phyloP scores from a whole-genome alignment of 129 eudicot species.

The Chrysanthemum seticuspe region DNA sequence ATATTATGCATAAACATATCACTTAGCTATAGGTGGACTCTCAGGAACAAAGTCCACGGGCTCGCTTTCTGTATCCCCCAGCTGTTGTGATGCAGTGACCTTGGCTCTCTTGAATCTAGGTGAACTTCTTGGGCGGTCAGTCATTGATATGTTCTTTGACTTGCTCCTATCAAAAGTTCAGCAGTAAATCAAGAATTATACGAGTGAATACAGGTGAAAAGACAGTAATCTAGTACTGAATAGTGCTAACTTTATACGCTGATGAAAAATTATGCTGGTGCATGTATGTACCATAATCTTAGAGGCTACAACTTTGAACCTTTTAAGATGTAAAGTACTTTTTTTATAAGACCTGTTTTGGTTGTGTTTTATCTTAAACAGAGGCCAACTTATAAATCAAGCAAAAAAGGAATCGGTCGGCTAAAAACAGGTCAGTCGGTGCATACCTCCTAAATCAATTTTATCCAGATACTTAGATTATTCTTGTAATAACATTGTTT shows the following conservation, averaged over 20 bases:
- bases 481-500: too few species aligned
- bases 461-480: too few species aligned
- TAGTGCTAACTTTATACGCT: too few species aligned
- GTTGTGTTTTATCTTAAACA: neutral
- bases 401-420: neutral
- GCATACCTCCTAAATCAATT: too few species aligned
- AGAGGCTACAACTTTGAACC: too few species aligned
- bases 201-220: neutral
- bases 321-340: too few species aligned
- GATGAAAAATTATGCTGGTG: too few species aligned
- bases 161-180: conserved; percentile 32
- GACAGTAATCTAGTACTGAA: neutral
- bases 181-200: neutral
- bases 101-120: conserved; percentile 70
- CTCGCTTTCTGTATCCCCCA: conserved; percentile 44
- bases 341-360: neutral
- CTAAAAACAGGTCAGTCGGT: too few species aligned
- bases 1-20: neutral
- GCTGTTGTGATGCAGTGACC: conserved; percentile 40
- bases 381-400: neutral
- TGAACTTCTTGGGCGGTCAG: conserved; percentile 51
- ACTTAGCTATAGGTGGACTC: conserved; percentile 31
- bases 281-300: too few species aligned
- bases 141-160: conserved; percentile 31
- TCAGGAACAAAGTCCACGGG: conserved; percentile 63